phyloP scores from a whole-genome alignment of 2,329 filamentous ascomycete species.

The Trichophyton schoenleinii region DNA sequence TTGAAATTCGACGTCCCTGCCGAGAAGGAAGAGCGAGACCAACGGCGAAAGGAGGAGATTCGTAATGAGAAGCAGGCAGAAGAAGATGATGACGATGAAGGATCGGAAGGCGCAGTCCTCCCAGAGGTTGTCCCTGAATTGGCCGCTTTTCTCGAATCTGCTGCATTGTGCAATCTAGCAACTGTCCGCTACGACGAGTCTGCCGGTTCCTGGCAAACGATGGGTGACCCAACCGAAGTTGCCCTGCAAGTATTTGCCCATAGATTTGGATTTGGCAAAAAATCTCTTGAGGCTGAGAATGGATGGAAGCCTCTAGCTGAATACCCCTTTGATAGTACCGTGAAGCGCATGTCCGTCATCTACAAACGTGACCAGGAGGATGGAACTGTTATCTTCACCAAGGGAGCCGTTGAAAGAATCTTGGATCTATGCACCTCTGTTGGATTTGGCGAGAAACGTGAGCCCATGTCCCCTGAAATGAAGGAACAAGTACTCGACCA shows the following conservation, averaged over 20 bases:
- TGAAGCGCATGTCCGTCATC: conserved; percentile 56
- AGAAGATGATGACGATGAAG: conserved; percentile 16
- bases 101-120: conserved; percentile 13
- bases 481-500: conserved; percentile 40
- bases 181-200: conserved; percentile 35
- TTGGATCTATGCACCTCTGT: conserved; percentile 40
- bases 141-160: conserved; percentile 40
- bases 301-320: conserved; percentile 46
- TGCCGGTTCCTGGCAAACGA: conserved; percentile 40
- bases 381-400: conserved; percentile 19
- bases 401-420: conserved; percentile 33
- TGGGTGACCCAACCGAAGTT: conserved; percentile 55
- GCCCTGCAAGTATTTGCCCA: conserved; percentile 54
- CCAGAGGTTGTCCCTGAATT: conserved; percentile 36
- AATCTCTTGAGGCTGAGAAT: conserved; percentile 25
- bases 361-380: conserved; percentile 33
- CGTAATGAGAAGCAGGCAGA: conserved; percentile 13
- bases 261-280: conserved; percentile 43
- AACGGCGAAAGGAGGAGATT: conserved; percentile 18
- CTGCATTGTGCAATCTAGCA: conserved; percentile 45
- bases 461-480: conserved; percentile 29
- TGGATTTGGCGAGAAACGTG: conserved; percentile 29
- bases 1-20: conserved; percentile 53
- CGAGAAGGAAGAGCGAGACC: conserved; percentile 25
- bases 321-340: conserved; percentile 51